Base-by-base conservation (phyloP, 2,329 filamentous ascomycete genomes). In the Xylogone sp. region DNA sequence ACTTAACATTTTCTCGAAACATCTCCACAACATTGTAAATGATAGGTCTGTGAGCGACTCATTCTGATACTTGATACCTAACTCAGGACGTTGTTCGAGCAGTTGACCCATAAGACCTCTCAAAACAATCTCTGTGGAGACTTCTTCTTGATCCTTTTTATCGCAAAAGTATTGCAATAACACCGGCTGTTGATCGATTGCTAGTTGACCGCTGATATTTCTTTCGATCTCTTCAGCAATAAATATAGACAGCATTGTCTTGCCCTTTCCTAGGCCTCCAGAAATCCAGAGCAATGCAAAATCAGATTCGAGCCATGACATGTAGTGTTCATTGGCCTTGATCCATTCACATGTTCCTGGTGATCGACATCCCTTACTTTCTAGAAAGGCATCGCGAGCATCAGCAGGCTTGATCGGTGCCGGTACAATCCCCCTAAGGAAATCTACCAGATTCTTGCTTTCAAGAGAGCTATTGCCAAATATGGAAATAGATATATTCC, bases 61-160 rank as follows among this genome's bases (percentile, higher is more conserved):
- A 39, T 56, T 45, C n/a, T 46, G 46, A 27, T 42, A 22, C 48
- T 51, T 46, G 20, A 52, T 54, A 34, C 27, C 50, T n/a, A 59
- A 48, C 21, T 52, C 29, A 5, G 53, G 53, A 5, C 21, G 49
- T 12, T 19, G 49, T 29, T 48, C 22, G 6, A 72, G 48, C 0
- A 80, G 61, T 13, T 70, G 47, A 27, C 65, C 73, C 1, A 77
- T 62, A 0, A 80, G 60, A 0, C 76, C 73, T 1, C 70, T 68
- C 2, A 79, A 53, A 0, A 77, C 68, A 1, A 71, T 63, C 0
- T 58, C 63, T 1, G 69, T 69, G 43, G 59, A 73, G 52, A 73
- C 75, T 19, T 73, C 39, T 0, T 57, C 51, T 4, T 54, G n/a
- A 42, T 75, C 58, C 8, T 67, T 68, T n/a, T 63, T 62, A 56